A percentile compares a stretch with the other conserved stretches of the same genome.
These are phyloP conservation scores for Rhodamnia argentea DNA, from an alignment of 345 rosid genomes.

Conservation along the genomic window DNA sequence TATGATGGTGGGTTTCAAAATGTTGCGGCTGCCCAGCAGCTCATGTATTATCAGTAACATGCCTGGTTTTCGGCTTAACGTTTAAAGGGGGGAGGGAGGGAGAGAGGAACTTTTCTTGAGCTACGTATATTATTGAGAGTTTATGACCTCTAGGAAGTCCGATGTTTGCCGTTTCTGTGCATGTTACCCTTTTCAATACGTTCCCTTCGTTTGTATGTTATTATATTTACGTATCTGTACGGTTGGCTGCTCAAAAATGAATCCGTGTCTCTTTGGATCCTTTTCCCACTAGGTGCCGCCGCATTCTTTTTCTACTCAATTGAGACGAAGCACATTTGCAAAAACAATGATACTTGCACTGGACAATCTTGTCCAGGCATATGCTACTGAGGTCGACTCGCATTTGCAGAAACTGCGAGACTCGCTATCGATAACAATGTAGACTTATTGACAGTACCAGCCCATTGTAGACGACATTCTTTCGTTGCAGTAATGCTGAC, in stretches of 20 bases:
- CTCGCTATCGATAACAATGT: too few relatives aligned
- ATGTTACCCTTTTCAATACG: not conserved
- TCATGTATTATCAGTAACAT: too few relatives aligned
- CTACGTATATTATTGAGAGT: not conserved
- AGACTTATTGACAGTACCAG: too few relatives aligned
- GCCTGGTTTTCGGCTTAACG: too few relatives aligned
- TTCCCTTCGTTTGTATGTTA: not conserved
- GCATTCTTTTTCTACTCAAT: too few relatives aligned
- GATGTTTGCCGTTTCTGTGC: not conserved
- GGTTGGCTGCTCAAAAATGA: not conserved
- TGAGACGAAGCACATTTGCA: not conserved
- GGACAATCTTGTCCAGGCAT: too few relatives aligned
- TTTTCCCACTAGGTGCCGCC: too few relatives aligned
- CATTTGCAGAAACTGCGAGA: too few relatives aligned
- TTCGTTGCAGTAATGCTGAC: too few relatives aligned
- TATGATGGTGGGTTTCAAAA: slow-evolving; percentile 89
- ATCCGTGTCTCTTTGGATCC: not conserved
- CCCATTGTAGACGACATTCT: too few relatives aligned
- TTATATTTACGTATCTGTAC: not conserved
- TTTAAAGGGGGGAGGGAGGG: not conserved
- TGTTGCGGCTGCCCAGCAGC: slow-evolving; percentile 79
- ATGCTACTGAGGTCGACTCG: too few relatives aligned
- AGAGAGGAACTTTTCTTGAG: not conserved
- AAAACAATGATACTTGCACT: too few relatives aligned
- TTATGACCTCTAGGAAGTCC: not conserved